Base-by-base conservation (phyloP, 768 basidiomycete species). In the Suillus ampliporus region DNA sequence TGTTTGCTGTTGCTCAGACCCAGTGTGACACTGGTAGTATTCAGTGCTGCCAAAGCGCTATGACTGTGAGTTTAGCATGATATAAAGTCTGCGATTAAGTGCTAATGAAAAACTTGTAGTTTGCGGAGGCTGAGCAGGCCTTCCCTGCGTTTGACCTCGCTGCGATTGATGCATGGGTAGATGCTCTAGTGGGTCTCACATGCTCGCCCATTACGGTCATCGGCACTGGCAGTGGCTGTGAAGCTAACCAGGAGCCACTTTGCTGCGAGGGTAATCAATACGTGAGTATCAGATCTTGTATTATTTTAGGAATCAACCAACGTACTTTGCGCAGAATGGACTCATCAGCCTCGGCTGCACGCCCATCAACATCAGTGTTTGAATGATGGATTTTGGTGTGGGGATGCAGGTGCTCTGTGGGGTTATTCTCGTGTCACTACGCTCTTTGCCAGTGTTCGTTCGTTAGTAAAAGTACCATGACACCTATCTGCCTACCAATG, bases 1-100 rank as follows among this genome's bases (percentile, higher is more conserved):
- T 41, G 17, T 14, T 41, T 8, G 23, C 17, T 23, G n/a, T 5
- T 21, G 43, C 43, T 11, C n/a, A 44, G 43, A 34, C 14, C 44
- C 58, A 59, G 46, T 59, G 57, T 21, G 21, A 58, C 43, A 58
- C 57, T 31, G 57, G 58, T 31, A n/a, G 13, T 9, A 44, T 34
- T 21, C 21, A 31, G 5, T 59, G 58, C 43, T 59, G 58, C 58
- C 11, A 59, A 26, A 59, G 46, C 44, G 21, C n/a, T 28, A n/a
- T 26, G 13, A 59, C 2, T 7, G 43, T 59, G 10, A 23, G 58
- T 48, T 31, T 5, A 3, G 6, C 6, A 47, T 47, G 0, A 23
- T 14, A 13, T 21, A 21, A 44, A n/a, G 13, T 14, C 2, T 15
- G 46, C 11, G 14, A 14, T 13, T 5, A 23, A 23, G 23, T 26